These are phyloP conservation scores for Flaveria brownii DNA, from an alignment of 129 eudicot species.

Conservation along the genomic window DNA sequence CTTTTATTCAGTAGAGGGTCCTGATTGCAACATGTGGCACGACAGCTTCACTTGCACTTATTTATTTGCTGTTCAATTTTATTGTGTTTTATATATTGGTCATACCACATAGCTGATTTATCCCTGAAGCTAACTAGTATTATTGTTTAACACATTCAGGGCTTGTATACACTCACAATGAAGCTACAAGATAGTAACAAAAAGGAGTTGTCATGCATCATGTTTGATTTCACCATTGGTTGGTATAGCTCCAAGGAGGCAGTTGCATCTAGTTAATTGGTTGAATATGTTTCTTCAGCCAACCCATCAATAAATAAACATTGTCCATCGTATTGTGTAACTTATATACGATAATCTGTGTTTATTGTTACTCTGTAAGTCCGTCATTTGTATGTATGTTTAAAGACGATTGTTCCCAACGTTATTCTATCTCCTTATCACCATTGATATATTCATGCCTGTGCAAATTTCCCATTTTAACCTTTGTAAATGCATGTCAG, in stretches of 20 bases:
- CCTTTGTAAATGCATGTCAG: constrained; percentile 8
- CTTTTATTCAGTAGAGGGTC: neutral
- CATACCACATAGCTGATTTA: neutral
- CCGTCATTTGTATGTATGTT: constrained; percentile 19
- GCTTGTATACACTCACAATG: constrained; percentile 63
- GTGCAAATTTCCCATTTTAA: constrained; percentile 6
- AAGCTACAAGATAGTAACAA: constrained; percentile 45
- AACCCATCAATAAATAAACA: constrained; percentile 15
- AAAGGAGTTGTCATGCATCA: constrained; percentile 57
- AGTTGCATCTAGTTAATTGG: constrained; percentile 44
- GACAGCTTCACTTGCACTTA: neutral
- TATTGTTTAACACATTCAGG: constrained; percentile 37
- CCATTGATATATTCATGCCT: neutral
- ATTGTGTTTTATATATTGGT: neutral
- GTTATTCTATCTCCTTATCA: constrained; percentile 23
- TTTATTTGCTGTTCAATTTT: neutral
- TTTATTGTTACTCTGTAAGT: constrained; percentile 6
- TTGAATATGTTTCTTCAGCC: neutral
- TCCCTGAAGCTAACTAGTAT: constrained; percentile 21
- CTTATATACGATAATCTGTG: constrained; percentile 17
- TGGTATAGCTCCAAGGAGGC: constrained; percentile 37
- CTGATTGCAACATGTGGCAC: neutral
- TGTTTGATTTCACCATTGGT: constrained; percentile 55
- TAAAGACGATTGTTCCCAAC: constrained; percentile 1
- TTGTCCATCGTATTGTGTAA: constrained; percentile 16